Evolutionary conservation across 1,284 basidiomycete genomes (phyloP).

Genomic region (Apiotrichum sp.): DNA sequence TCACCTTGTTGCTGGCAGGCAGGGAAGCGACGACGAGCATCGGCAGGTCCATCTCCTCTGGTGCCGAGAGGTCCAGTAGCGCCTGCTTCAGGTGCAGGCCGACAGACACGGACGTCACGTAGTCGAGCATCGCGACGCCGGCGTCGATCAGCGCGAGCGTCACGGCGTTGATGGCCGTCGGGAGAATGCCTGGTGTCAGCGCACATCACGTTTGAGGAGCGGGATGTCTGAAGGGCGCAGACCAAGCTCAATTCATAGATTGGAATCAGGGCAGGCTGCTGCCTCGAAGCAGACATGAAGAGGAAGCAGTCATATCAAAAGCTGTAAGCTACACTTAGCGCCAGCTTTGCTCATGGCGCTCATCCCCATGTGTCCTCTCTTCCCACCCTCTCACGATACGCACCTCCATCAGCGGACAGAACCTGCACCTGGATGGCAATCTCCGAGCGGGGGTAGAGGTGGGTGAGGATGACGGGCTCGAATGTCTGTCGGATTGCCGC

Average conservation of each 20-base stretch:
- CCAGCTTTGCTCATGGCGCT: not conserved
- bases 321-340: not conserved
- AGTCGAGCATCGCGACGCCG: slow-evolving; percentile 84
- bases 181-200: slow-evolving; percentile 60
- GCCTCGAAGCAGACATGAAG: not conserved
- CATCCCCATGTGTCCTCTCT: not conserved
- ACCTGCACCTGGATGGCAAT: slow-evolving; percentile 93
- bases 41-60: slow-evolving; percentile 88
- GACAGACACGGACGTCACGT: slow-evolving; percentile 77
- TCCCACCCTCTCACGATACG: slow-evolving; percentile 14
- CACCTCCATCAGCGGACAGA: slow-evolving; percentile 79
- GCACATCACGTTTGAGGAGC: too few species aligned
- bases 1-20: slow-evolving; percentile 74
- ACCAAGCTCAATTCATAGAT: too few species aligned
- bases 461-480: slow-evolving; percentile 85
- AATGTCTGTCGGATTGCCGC: slow-evolving; percentile 87
- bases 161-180: slow-evolving; percentile 88
- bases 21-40: slow-evolving; percentile 80
- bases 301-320: not conserved
- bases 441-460: slow-evolving; percentile 85
- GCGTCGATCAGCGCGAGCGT: slow-evolving; percentile 85
- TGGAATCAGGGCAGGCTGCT: too few species aligned
- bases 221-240: too few species aligned
- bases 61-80: slow-evolving; percentile 74
- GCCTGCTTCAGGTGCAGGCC: slow-evolving; percentile 65